Base-by-base conservation (phyloP, 768 basidiomycete species). In the Suillus tomentosus region DNA sequence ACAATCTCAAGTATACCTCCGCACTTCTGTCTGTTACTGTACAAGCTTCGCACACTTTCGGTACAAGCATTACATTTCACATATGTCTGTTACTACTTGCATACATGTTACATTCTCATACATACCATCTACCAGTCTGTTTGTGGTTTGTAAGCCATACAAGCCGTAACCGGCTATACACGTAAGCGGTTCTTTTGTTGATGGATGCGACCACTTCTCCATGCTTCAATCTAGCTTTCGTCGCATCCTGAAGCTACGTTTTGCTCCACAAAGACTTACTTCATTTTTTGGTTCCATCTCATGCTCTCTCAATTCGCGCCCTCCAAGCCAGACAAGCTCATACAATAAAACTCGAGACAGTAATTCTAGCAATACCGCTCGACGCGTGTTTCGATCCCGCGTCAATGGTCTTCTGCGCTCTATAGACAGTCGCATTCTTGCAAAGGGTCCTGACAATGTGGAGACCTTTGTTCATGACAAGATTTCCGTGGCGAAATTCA, bases 351-450 rank as follows among this genome's bases (percentile, higher is more conserved):
- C 17, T 42, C 17, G 39, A 39, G 40, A 19, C 40, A 27, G 56
- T 19, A 3, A 58, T 17, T 24, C 39, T 17, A 27, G 11, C 27
- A 42, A 42, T 11, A 19, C 24, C 6, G 9, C 57, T 58, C 57
- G 57, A 58, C 27, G 40, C 17, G 57, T 40, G 17, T 31, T 27
- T 58, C 39, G 69, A 63, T 70, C 69, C 1, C 67, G 68, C 31
- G 67, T 75, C 62, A 73, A 75, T 63, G 63, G 61, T 1, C 74
- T 75, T 36, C 61, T 75, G 42, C 66, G 68, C 5, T 64, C 65
- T 45, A 72, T 72, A n/a, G 73, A 75, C 60, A 74, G 68, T 56
- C 70, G 68, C 6, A 60, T 75, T 17, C 66, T 71, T 45, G 69
- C 70, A 13, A 67, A 67, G 4, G 67, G 60, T 37, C 66, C 68